These are phyloP conservation scores for Penstemon davidsonii DNA, from an alignment of 257 asterid genomes.

Conservation along the genomic window DNA sequence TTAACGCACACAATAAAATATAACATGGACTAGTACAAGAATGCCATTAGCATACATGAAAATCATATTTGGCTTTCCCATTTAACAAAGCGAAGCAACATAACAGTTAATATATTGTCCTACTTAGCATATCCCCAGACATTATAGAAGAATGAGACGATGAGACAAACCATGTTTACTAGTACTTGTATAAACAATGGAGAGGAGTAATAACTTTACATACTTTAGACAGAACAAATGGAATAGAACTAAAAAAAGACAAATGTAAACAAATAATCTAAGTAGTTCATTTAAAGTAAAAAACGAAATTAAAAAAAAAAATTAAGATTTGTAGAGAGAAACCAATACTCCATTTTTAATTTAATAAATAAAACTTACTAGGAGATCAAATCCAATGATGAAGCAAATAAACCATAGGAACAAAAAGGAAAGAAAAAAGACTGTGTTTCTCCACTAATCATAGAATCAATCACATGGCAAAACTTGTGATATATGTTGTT, in stretches of 20 bases:
- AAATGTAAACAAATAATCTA: not conserved
- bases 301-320: not conserved
- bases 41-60: slow-evolving; percentile 2
- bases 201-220: not conserved
- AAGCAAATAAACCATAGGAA: slow-evolving; percentile 27
- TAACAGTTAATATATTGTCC: not conserved
- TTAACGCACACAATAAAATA: not conserved
- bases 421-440: not conserved
- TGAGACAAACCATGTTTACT: slow-evolving; percentile 3
- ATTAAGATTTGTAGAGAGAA: not conserved
- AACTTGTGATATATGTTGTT: slow-evolving; percentile 9
- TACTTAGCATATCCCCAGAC: slow-evolving; percentile 11
- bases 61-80: not conserved
- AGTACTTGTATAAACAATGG: not conserved
- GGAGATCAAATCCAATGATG: slow-evolving; percentile 23
- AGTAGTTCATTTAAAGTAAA: not conserved
- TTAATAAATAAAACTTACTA: slow-evolving; percentile 24
- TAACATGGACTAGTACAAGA: slow-evolving; percentile 8
- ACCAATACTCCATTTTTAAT: not conserved
- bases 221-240: slow-evolving; percentile 1
- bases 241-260: not conserved
- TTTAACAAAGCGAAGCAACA: slow-evolving; percentile 8
- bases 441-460: slow-evolving; percentile 11
- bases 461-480: slow-evolving; percentile 20
- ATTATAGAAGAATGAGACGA: slow-evolving; percentile 5